Conservation (phyloP, 345 rosid genomes). For the Clarkia xantiana region DNA sequence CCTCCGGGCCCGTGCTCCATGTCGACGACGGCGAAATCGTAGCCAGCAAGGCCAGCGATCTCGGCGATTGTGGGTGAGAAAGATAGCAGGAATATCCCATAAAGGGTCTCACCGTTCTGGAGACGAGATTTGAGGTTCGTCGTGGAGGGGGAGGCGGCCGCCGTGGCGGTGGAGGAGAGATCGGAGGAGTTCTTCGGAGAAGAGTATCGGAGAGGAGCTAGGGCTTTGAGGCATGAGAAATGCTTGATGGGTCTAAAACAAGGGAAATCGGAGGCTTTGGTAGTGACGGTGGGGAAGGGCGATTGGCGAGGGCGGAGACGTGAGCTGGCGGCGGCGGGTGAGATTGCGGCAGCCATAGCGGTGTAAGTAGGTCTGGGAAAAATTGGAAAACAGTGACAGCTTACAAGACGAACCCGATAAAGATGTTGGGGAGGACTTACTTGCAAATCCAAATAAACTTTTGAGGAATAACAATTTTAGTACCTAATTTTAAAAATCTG, state of each 20-base stretch:
- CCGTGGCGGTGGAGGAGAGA: slow-evolving; percentile 20
- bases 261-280: slow-evolving; percentile 6
- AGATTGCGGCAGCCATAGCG: not conserved
- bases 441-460: no score
- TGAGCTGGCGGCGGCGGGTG: not conserved
- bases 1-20: slow-evolving; percentile 98
- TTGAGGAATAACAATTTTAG: no score
- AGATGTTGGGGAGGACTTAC: no score
- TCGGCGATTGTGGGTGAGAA: slow-evolving; percentile 91
- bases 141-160: slow-evolving; percentile 2
- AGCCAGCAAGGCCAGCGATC: slow-evolving; percentile 71
- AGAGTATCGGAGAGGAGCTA: slow-evolving; percentile 16
- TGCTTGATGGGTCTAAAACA: slow-evolving; percentile 20
- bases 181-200: slow-evolving; percentile 13
- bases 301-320: slow-evolving; percentile 8
- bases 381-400: no score
- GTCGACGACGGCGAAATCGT: slow-evolving; percentile 77
- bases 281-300: slow-evolving; percentile 13
- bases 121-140: slow-evolving; percentile 62
- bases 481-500: no score
- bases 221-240: slow-evolving; percentile 12
- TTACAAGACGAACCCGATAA: no score
- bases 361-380: no score
- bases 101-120: slow-evolving; percentile 55
- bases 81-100: slow-evolving; percentile 68